Percentiles rank a stretch among this genome's conserved stretches.
Evolutionary conservation across 2,329 filamentous ascomycete genomes (phyloP).

Genomic region (Aspergillus sp.): DNA sequence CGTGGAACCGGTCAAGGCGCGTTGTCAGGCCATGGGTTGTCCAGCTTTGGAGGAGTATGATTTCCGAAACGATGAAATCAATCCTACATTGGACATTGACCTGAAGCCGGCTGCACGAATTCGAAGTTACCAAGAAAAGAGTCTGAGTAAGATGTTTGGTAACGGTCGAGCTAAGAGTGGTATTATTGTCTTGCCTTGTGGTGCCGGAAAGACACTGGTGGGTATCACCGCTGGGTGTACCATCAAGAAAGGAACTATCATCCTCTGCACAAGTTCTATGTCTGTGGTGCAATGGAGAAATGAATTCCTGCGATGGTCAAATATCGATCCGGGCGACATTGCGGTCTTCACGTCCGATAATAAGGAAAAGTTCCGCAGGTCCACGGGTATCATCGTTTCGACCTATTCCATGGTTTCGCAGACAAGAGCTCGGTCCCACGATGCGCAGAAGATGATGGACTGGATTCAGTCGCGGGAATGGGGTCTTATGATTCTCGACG

Average conservation of each 20-base stretch:
- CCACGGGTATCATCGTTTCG: constrained; percentile 92
- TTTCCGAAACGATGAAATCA: constrained; percentile 84
- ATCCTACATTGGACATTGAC: constrained; percentile 90
- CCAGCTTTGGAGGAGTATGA: constrained; percentile 96
- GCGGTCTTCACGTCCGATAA: constrained; percentile 92
- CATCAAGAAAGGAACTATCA: constrained; percentile 92
- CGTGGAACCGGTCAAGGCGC: constrained; percentile 83
- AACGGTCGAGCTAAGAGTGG: constrained; percentile 96
- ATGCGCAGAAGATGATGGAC: constrained; percentile 96
- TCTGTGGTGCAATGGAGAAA: constrained; percentile 95
- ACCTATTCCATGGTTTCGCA: constrained; percentile 99
- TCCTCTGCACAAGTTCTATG: constrained; percentile 96
- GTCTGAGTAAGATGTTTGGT: constrained; percentile 98
- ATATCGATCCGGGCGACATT: constrained; percentile 89
- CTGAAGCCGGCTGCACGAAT: constrained; percentile 85
- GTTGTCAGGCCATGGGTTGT: constrained; percentile 78
- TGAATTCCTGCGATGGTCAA: constrained; percentile 99
- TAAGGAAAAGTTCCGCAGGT: constrained; percentile 79
- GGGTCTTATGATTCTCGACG: constrained; percentile 94
- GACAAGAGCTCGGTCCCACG: constrained; percentile 78
- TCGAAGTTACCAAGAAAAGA: constrained; percentile 93
- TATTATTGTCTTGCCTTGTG: constrained; percentile 94
- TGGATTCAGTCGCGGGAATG: constrained; percentile 87
- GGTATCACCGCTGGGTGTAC: constrained; percentile 98
- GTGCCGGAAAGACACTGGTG: constrained; percentile 93